A percentile compares a stretch with the other conserved stretches of the same genome.
Conservation (phyloP, 139 green algal genomes). For the Picochlorum sp. region DNA sequence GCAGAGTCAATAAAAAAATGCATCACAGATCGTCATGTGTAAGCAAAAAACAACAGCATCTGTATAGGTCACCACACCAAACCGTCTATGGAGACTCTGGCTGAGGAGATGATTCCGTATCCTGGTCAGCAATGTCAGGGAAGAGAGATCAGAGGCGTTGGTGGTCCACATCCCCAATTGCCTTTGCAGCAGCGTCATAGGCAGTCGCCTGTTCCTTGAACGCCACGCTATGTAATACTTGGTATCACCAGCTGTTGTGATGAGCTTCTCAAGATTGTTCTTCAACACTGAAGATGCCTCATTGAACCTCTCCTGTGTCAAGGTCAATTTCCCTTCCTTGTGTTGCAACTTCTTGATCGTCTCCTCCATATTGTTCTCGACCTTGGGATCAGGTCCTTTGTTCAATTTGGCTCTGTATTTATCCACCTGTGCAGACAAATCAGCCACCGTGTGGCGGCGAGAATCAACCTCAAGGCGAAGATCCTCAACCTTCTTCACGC, state of each 20-base stretch:
- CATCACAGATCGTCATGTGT: background rate
- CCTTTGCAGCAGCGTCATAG: background rate
- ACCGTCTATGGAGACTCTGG: too few relatives aligned
- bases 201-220: constrained; percentile 8
- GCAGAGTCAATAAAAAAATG: constrained; percentile 5
- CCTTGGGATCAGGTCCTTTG: constrained; percentile 21
- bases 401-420: constrained; percentile 18
- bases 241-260: constrained; percentile 14
- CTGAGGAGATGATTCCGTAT: too few relatives aligned
- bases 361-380: constrained; percentile 46
- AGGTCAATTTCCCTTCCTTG: constrained; percentile 61
- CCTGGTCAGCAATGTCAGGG: background rate
- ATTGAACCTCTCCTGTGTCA: constrained; percentile 13
- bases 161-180: background rate
- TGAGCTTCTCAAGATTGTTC: constrained; percentile 21
- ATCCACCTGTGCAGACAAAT: constrained; percentile 3
- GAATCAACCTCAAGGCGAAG: constrained; percentile 10
- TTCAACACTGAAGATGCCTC: constrained; percentile 48
- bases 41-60: too few relatives aligned
- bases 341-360: constrained; percentile 42
- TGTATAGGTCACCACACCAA: too few relatives aligned
- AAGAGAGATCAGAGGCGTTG: background rate
- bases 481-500: constrained; percentile 7
- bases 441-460: background rate
- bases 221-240: constrained; percentile 16